Evolutionary conservation across 2,329 filamentous ascomycete genomes (phyloP).

Genomic region (Zasmidium angulare): DNA sequence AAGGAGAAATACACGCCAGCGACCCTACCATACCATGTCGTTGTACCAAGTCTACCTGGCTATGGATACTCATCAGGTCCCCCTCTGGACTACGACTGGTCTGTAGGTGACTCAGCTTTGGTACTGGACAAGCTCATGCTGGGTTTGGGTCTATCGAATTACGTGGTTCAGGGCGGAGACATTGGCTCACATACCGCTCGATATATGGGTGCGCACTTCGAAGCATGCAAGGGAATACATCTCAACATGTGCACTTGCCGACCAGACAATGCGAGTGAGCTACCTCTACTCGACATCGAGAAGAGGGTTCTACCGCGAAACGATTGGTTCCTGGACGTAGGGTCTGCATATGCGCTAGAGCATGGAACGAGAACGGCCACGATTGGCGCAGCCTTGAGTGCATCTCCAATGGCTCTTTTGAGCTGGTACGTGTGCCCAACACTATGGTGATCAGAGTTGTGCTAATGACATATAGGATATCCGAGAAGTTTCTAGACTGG

Average conservation of each 20-base stretch:
- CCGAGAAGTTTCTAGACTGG: neutral
- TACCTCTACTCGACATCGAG: neutral
- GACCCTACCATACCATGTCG: slow-evolving; percentile 54
- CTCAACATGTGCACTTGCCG: slow-evolving; percentile 20
- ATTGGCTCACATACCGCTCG: slow-evolving; percentile 47
- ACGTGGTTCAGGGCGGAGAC: slow-evolving; percentile 56
- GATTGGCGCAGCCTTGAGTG: neutral
- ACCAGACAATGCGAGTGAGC: neutral
- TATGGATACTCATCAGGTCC: slow-evolving; percentile 51
- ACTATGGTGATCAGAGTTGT: neutral
- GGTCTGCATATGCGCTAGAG: neutral
- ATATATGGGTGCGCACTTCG: slow-evolving; percentile 30
- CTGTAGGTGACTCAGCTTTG: slow-evolving; percentile 37
- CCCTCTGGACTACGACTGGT: slow-evolving; percentile 46
- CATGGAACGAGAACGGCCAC: neutral
- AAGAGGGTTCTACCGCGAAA: neutral
- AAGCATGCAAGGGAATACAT: slow-evolving; percentile 23
- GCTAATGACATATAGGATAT: neutral
- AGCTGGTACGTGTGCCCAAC: neutral
- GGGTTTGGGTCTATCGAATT: slow-evolving; percentile 32
- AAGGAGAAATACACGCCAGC: neutral
- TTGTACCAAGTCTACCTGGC: slow-evolving; percentile 55
- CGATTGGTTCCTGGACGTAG: neutral
- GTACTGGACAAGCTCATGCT: slow-evolving; percentile 54
- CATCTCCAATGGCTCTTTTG: neutral